Evolutionary conservation across 2,329 filamentous ascomycete species (phyloP).

Genomic region (Exophiala sideris): DNA sequence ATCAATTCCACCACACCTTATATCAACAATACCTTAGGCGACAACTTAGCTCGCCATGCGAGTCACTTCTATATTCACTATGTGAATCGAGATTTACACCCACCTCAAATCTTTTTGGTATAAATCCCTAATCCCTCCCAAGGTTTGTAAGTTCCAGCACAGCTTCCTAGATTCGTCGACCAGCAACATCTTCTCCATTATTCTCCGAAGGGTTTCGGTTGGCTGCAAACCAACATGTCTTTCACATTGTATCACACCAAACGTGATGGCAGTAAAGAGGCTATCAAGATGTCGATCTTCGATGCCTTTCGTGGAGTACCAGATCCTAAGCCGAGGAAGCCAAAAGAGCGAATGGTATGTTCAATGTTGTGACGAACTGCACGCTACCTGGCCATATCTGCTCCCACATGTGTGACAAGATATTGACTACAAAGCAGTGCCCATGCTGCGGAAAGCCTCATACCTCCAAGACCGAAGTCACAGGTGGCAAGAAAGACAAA

Average conservation of each 20-base stretch:
- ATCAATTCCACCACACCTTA: no score
- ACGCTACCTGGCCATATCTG: background rate
- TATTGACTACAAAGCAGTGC: constrained; percentile 12
- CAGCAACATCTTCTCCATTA: no score
- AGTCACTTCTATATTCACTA: no score
- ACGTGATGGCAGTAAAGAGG: constrained; percentile 18
- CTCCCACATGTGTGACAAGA: background rate
- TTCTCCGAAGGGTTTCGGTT: background rate
- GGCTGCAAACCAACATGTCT: constrained; percentile 19
- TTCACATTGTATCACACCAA: constrained; percentile 22
- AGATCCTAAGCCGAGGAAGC: constrained; percentile 18
- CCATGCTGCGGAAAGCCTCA: constrained; percentile 22
- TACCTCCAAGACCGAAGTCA: constrained; percentile 2
- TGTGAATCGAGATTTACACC: no score
- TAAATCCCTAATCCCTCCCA: no score
- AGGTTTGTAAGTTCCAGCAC: no score
- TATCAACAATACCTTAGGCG: no score
- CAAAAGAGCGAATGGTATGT: constrained; percentile 6
- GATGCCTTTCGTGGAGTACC: constrained; percentile 27
- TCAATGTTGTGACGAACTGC: background rate
- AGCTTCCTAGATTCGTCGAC: no score
- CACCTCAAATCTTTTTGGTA: no score
- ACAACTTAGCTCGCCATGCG: no score
- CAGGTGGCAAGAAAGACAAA: constrained; percentile 1
- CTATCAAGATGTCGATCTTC: constrained; percentile 26